Evolutionary conservation across 306 rosid species (phyloP), one percentile per base, ranked within the genome.

Genomic region (Vigna hirtella): DNA sequence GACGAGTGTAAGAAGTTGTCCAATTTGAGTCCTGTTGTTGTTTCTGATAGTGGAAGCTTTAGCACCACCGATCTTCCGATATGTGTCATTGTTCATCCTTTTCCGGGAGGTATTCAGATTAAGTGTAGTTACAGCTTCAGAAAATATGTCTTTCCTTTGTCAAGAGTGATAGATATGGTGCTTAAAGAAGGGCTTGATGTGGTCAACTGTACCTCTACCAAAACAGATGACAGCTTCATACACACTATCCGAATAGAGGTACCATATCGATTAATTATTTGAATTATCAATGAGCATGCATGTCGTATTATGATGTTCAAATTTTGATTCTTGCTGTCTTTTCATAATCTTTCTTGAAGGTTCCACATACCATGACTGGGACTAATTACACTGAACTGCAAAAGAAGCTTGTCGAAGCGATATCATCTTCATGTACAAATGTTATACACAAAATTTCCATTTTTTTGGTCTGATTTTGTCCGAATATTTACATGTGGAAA

Each of bases 201-300:
- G 48, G 72, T 77, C 20, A 83, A 71, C 79, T 86, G 85, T 70
- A 51, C 71, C 69, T 83, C 86, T 48, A 79, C 81, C 69, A 72
- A 67, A 73, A 75, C 77, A 55, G 74, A 64, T 57, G 32, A 87
- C 79, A 67, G 83, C 70, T 72, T 77, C 72, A 82, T 71, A 59
- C 51, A 83, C 55, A 83, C 77, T 9, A 74, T 90, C 78, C 87
- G 70, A 38, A 73, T 74, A 34, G 88, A 88, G 94, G 94, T 89
- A 82, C 75, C 51, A 30, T 51, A 17, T 53, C 14, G 67, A 20
- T 38, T 56, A 10, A 47, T 47, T n/a, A 18, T 52, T 32, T 11
- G 11, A 6, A 7, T 48, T 69, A 14, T 58, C 7, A 43, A 32
- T 22, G 0, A 42, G 66, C 18, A 66, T 52, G 66, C 18, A 66